These are phyloP conservation scores for Cercospora beticola DNA, from an alignment of 2,329 filamentous ascomycete species.

Conservation along the genomic window DNA sequence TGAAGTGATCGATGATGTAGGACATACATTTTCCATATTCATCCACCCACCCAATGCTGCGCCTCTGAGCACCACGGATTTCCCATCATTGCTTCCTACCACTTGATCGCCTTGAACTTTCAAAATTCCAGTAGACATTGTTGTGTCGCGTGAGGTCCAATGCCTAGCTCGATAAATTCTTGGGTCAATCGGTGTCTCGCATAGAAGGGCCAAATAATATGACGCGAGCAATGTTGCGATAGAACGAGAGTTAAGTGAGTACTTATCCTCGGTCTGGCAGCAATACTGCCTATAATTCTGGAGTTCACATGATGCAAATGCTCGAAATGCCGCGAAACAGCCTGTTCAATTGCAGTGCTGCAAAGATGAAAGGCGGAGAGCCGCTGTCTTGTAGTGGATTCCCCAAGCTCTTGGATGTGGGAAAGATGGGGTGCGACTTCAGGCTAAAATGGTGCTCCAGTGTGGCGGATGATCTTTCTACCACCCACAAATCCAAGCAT, in stretches of 20 bases:
- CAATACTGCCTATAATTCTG: not conserved
- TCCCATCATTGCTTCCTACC: conserved; percentile 45
- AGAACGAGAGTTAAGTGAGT: no score
- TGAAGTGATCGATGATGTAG: conserved; percentile 16
- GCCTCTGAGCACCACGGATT: conserved; percentile 51
- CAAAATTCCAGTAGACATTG: conserved; percentile 19
- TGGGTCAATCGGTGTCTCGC: no score
- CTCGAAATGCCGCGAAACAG: not conserved
- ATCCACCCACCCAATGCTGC: conserved; percentile 50
- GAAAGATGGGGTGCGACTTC: conserved; percentile 2
- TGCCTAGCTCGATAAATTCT: not conserved
- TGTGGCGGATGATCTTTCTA: not conserved
- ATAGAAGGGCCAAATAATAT: no score
- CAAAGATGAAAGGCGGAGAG: not conserved
- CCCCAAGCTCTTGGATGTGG: not conserved
- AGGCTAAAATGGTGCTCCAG: not conserved
- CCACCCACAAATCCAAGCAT: not conserved
- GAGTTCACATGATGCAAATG: not conserved
- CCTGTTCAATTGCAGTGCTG: not conserved
- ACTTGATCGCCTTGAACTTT: conserved; percentile 46
- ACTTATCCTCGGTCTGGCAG: not conserved
- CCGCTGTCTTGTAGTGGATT: not conserved
- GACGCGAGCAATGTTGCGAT: no score
- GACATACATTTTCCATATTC: conserved; percentile 36
- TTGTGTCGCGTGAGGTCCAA: not conserved